Conservation (phyloP, 202 grass and related monocot species). For the Schoenoplectus triqueter region DNA sequence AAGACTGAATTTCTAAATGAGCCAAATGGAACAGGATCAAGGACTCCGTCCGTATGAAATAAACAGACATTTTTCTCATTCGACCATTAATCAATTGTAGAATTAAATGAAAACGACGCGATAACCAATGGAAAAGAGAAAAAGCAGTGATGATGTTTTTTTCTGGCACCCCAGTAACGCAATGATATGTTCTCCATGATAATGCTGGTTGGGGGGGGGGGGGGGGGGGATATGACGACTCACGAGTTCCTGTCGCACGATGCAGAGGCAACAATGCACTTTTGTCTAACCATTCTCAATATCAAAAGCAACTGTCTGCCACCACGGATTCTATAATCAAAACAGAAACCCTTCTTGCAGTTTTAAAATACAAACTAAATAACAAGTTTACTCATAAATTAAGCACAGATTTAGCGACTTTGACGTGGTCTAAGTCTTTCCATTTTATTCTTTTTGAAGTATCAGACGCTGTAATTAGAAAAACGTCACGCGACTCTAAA, state of each 20-base stretch:
- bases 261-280: neutral
- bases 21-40: no score
- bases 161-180: neutral
- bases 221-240: neutral
- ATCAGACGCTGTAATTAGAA: no score
- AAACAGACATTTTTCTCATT: neutral
- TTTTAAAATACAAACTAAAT: neutral
- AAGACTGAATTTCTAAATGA: no score
- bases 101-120: constrained; percentile 3
- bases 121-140: neutral
- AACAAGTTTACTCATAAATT: neutral
- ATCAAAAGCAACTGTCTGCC: neutral
- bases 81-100: neutral
- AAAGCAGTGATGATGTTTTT: neutral
- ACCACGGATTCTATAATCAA: constrained; percentile 17
- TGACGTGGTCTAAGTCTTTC: no score
- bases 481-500: no score
- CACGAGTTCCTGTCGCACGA: constrained; percentile 24
- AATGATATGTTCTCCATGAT: neutral
- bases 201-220: neutral
- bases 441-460: no score
- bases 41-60: no score
- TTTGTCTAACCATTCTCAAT: constrained; percentile 16
- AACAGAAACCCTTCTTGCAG: neutral
- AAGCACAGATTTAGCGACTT: neutral